phyloP scores from a whole-genome alignment of 345 rosid genomes.

The Acer negundo region DNA sequence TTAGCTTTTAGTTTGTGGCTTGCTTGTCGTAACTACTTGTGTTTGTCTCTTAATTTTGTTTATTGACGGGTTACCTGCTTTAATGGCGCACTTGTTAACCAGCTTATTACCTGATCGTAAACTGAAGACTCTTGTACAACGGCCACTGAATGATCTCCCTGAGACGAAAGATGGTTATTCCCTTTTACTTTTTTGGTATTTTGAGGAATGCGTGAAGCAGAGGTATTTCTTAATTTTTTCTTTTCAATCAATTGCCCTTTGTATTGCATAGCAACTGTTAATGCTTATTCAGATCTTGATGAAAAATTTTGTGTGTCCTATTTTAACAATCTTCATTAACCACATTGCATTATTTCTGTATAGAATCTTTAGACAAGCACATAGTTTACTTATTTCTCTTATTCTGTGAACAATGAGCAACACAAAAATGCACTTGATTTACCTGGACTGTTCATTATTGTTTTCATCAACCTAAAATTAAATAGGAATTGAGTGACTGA shows the following conservation, averaged over 20 bases:
- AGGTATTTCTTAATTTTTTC: constrained; percentile 43
- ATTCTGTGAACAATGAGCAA: not conserved
- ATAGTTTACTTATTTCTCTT: not conserved
- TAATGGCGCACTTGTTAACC: not conserved
- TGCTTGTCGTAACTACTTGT: not conserved
- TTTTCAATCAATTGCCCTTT: not conserved
- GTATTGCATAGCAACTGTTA: not conserved
- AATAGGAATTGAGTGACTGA: constrained; percentile 6
- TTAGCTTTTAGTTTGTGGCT: not conserved
- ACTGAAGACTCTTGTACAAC: constrained; percentile 86
- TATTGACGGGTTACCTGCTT: not conserved
- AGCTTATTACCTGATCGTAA: constrained; percentile 83
- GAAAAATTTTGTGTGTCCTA: not conserved
- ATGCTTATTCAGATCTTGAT: not conserved
- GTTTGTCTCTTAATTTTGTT: not conserved
- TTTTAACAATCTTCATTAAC: not conserved
- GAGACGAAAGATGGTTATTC: constrained; percentile 92
- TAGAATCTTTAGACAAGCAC: not conserved
- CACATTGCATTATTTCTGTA: not conserved
- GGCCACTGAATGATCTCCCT: constrained; percentile 67
- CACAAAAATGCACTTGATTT: not conserved
- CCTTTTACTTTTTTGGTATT: constrained; percentile 91
- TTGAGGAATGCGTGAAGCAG: constrained; percentile 96
- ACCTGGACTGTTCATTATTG: not conserved
- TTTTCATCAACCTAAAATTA: not conserved